Base-by-base conservation (phyloP, 768 basidiomycete species). In the Amanita pallidorosea region DNA sequence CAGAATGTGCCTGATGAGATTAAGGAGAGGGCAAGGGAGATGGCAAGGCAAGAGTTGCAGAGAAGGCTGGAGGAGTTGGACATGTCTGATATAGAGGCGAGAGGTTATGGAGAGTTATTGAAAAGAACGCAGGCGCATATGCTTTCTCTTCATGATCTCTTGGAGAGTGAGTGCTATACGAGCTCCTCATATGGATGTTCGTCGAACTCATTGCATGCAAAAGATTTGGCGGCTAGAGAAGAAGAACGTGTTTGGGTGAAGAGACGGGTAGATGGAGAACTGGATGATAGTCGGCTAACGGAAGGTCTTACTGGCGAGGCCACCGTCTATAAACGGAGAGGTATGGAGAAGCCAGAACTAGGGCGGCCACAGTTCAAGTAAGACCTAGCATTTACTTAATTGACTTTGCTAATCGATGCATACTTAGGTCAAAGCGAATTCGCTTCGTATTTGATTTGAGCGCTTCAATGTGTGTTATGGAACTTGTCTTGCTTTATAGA, bases 181-280 rank as follows among this genome's bases (percentile, higher is more conserved):
- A 17, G 9, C 3, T 0, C 0, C 23, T 35, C 31, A 36, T 31
- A 11, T 23, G n/a, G 37, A 43, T 31, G 2, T 20, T 2, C 37
- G 52, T 29, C 51, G 22, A 7, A 15, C 7, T 38, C 31, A 31
- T 12, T 4, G 11, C 31, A 4, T 37, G 20, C 23, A 9, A 20
- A 18, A 83, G 82, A 83, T 59, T 73, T 85, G 17, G 73, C 81
- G 12, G 80, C 81, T 0, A 81, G 76, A 53, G 81, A 83, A 56
- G 81, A 83, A 57, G 82, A 83, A 55, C 75, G 81, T 11, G 74
- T 85, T 2, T 85, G 81, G 82, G 67, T 83, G 13, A 85, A 83
- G 58, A 75, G 81, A 2, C 82, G 83, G 62, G 82, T 77, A 1
- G 82, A 85, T 57, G 82, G 82, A 34, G 82, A 85, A 56, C 68